Evolutionary conservation across 805 yeast genomes (phyloP).

Genomic region (Starmerella sp.): DNA sequence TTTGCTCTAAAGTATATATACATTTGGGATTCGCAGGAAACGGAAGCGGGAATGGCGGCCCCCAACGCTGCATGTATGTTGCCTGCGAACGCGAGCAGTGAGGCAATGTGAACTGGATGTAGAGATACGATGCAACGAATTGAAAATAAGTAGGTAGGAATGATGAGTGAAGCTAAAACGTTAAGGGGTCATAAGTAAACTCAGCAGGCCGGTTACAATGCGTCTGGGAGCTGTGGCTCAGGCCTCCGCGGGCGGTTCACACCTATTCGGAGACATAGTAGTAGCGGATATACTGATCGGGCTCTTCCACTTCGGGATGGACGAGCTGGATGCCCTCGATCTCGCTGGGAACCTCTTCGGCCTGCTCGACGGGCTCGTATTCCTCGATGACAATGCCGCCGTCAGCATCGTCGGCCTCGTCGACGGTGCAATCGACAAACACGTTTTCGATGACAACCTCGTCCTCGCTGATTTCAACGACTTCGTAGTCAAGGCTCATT

Average conservation of each 20-base stretch:
- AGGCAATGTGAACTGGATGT: too few species aligned
- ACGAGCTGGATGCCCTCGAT: neutral
- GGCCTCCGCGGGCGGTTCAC: neutral
- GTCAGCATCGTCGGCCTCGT: conserved; percentile 3
- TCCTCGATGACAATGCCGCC: conserved; percentile 6
- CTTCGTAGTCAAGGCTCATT: conserved; percentile 6
- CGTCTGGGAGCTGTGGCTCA: too few species aligned
- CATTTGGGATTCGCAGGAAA: too few species aligned
- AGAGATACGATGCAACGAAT: too few species aligned
- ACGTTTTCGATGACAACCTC: neutral
- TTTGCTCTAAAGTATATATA: too few species aligned
- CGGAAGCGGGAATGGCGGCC: too few species aligned
- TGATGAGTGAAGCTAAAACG: too few species aligned
- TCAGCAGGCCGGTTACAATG: too few species aligned
- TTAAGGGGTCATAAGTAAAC: too few species aligned
- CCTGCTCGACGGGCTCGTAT: conserved; percentile 1
- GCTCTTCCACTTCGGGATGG: conserved; percentile 7
- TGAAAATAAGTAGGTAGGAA: too few species aligned
- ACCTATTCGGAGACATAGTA: neutral
- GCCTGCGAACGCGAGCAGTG: too few species aligned
- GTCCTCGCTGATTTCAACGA: conserved; percentile 3
- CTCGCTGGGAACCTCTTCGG: conserved; percentile 1
- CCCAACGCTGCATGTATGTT: too few species aligned
- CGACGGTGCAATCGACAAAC: neutral
- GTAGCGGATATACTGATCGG: neutral